These are phyloP conservation scores for Saposhnikovia divaricata DNA, from an alignment of 129 eudicot species.

Conservation along the genomic window DNA sequence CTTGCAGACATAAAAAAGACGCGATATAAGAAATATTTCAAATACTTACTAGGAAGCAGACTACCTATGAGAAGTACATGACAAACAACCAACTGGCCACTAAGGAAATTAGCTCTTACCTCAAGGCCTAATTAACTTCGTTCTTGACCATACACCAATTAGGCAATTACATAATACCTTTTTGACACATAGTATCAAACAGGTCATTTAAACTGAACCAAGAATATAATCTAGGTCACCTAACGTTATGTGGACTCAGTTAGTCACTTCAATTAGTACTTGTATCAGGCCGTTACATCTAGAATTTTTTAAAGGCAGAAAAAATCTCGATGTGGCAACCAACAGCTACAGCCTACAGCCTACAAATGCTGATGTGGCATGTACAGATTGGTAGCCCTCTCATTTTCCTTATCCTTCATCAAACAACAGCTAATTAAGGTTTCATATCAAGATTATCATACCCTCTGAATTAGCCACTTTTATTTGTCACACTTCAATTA, in stretches of 20 bases:
- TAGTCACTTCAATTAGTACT: neutral
- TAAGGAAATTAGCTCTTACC: no score
- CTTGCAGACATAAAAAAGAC: neutral
- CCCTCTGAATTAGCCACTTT: neutral
- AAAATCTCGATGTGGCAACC: neutral
- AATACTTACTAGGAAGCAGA: neutral
- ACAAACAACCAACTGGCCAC: neutral
- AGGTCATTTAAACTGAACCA: neutral
- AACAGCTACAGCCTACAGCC: neutral
- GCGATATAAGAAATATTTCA: neutral
- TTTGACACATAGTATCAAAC: no score
- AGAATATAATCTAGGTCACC: neutral
- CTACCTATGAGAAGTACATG: neutral
- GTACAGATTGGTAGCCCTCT: neutral
- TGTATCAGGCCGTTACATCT: neutral
- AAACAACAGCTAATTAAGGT: neutral
- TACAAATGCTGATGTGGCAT: neutral
- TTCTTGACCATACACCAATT: neutral
- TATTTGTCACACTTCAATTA: neutral
- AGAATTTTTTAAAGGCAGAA: neutral
- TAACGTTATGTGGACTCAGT: neutral
- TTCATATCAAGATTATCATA: neutral
- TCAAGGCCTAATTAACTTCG: neutral
- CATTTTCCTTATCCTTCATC: neutral
- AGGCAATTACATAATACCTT: no score